Conservation (phyloP, 345 rosid genomes). For the Laguncularia racemosa region DNA sequence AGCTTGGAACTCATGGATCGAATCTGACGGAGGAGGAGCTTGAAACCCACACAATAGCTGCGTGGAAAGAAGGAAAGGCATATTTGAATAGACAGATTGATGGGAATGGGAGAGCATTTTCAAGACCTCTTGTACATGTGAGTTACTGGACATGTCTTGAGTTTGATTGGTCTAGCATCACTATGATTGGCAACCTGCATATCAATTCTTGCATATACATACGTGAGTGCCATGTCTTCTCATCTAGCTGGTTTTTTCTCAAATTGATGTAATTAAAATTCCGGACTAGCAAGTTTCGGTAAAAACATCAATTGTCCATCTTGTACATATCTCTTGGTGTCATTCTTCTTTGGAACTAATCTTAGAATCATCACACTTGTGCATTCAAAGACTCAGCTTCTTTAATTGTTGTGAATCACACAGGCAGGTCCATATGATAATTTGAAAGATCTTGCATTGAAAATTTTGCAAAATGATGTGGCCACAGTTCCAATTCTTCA, state of each 20-base stretch:
- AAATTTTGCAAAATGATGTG: constrained; percentile 71
- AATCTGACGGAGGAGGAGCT: constrained; percentile 80
- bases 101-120: constrained; percentile 44
- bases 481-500: constrained; percentile 71
- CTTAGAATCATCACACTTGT: no score
- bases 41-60: constrained; percentile 82
- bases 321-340: no score
- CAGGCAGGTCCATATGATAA: constrained; percentile 93
- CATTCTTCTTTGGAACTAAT: no score
- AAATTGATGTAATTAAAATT: no score
- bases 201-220: no score
- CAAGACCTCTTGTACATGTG: constrained; percentile 55
- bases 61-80: constrained; percentile 91
- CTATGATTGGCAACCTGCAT: not conserved
- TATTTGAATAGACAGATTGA: constrained; percentile 64
- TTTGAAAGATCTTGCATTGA: constrained; percentile 73
- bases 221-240: no score
- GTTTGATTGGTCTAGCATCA: not conserved
- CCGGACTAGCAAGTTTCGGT: no score
- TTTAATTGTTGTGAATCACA: constrained; percentile 31
- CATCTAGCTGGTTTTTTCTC: no score
- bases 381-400: no score
- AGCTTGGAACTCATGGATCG: constrained; percentile 72
- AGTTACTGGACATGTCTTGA: constrained; percentile 15
- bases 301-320: no score